Conservation (phyloP, 148 eudicot species). For the Dianthus caryophyllus region DNA sequence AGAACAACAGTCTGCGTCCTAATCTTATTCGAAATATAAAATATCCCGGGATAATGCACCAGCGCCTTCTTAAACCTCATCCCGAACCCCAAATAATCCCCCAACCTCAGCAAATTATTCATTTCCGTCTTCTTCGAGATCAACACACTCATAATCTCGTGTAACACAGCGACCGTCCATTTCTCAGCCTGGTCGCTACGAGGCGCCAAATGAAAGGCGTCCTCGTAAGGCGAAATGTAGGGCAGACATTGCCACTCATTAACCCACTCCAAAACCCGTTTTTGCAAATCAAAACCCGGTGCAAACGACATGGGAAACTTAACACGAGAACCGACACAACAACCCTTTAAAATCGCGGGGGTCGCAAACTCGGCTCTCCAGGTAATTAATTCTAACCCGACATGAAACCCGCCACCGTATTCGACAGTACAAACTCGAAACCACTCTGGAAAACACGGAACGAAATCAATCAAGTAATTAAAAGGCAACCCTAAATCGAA, state of each 20-base stretch:
- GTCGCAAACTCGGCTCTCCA: constrained; percentile 54
- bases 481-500: constrained; percentile 70
- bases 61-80: constrained; percentile 64
- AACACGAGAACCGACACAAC: constrained; percentile 23
- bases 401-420: not conserved
- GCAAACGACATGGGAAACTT: constrained; percentile 52
- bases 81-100: constrained; percentile 64
- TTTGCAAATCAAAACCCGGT: constrained; percentile 72
- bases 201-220: constrained; percentile 56
- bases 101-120: constrained; percentile 45
- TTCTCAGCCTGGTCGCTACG: constrained; percentile 68
- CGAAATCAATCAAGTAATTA: constrained; percentile 41
- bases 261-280: constrained; percentile 55
- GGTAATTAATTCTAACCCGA: constrained; percentile 59
- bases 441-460: constrained; percentile 56
- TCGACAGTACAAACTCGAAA: constrained; percentile 51
- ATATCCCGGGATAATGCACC: constrained; percentile 72
- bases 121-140: constrained; percentile 68
- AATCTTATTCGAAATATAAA: constrained; percentile 68
- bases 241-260: constrained; percentile 77
- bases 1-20: constrained; percentile 79
- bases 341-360: constrained; percentile 39
- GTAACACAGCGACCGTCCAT: constrained; percentile 62
- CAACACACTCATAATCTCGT: constrained; percentile 57
- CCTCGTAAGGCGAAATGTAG: constrained; percentile 77